Conservation (phyloP, 305 asterid genomes). For the Fraxinus nigra region DNA sequence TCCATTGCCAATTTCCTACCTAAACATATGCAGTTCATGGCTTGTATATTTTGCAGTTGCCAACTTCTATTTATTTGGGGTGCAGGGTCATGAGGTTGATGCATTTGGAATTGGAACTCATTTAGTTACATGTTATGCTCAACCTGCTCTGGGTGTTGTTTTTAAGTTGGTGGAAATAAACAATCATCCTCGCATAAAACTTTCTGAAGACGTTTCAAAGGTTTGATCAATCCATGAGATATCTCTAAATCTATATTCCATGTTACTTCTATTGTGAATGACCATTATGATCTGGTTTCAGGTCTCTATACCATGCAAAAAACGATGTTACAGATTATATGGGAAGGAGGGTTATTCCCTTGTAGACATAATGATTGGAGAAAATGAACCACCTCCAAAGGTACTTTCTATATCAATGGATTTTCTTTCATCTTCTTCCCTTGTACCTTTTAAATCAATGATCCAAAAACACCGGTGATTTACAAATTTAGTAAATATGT, state of each 20-base stretch:
- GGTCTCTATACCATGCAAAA: conserved; percentile 99
- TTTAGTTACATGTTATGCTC: conserved; percentile 97
- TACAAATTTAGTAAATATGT: neutral
- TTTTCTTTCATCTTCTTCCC: conserved; percentile 4
- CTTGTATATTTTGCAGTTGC: conserved; percentile 12
- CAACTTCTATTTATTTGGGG: neutral
- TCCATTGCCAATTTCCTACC: conserved; percentile 2
- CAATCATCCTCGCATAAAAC: conserved; percentile 94
- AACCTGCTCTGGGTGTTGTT: conserved; percentile 94
- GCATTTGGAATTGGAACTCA: conserved; percentile 96
- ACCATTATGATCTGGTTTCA: conserved; percentile 36
- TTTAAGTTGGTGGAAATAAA: conserved; percentile 98
- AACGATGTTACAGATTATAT: conserved; percentile 83
- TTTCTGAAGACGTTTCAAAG: conserved; percentile 96
- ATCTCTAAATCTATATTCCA: conserved; percentile 3
- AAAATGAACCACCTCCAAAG: conserved; percentile 91
- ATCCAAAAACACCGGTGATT: neutral
- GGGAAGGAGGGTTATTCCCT: conserved; percentile 97
- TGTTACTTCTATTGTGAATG: conserved; percentile 9
- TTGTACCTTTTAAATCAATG: neutral
- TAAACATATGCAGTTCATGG: conserved; percentile 1
- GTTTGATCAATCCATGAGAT: conserved; percentile 43
- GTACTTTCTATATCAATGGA: conserved; percentile 29
- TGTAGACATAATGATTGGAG: conserved; percentile 93
- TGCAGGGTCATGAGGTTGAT: conserved; percentile 96